Percentiles rank a stretch among this genome's conserved stretches.
phyloP scores from a whole-genome alignment of 2,329 filamentous ascomycete species.

The Fusarium sororula region DNA sequence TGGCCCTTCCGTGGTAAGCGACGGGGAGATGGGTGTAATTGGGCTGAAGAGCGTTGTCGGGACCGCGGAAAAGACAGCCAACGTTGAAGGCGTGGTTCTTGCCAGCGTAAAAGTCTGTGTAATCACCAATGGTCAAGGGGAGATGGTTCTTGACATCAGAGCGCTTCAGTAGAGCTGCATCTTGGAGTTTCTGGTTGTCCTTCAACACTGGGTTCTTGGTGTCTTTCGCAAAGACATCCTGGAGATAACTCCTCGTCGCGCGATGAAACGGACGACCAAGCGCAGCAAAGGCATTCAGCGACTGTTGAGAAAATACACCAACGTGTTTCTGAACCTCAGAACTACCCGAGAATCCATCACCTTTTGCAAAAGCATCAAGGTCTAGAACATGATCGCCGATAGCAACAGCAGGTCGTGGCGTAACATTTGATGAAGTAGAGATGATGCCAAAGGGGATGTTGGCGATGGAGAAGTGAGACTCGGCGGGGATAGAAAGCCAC shows the following conservation, averaged over 20 bases:
- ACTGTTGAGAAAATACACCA: conserved; percentile 40
- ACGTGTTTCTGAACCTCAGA: conserved; percentile 40
- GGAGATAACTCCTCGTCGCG: conserved; percentile 76
- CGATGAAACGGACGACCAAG: conserved; percentile 75
- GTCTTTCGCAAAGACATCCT: conserved; percentile 66
- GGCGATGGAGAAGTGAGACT: conserved; percentile 61
- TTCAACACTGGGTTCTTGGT: conserved; percentile 52
- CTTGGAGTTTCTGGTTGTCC: conserved; percentile 48
- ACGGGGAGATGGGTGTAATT: conserved; percentile 86
- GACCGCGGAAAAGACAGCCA: conserved; percentile 77
- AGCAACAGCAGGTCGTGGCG: conserved; percentile 72
- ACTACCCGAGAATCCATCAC: conserved; percentile 50
- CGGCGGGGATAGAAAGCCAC: conserved; percentile 47
- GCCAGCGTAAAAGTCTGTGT: conserved; percentile 86
- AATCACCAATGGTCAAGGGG: conserved; percentile 81
- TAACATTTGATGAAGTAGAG: conserved; percentile 64
- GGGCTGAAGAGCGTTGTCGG: conserved; percentile 77
- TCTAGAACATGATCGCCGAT: conserved; percentile 79
- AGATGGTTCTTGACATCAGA: conserved; percentile 71
- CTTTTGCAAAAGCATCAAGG: conserved; percentile 66
- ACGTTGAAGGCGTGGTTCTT: conserved; percentile 78
- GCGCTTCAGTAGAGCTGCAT: conserved; percentile 42
- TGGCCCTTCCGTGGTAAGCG: conserved; percentile 82
- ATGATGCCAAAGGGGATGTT: conserved; percentile 90
- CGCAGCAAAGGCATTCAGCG: conserved; percentile 48